A percentile compares a stretch with the other conserved stretches of the same genome.
phyloP scores from a whole-genome alignment of 139 green algal species.

The Tetradesmus obliquus region DNA sequence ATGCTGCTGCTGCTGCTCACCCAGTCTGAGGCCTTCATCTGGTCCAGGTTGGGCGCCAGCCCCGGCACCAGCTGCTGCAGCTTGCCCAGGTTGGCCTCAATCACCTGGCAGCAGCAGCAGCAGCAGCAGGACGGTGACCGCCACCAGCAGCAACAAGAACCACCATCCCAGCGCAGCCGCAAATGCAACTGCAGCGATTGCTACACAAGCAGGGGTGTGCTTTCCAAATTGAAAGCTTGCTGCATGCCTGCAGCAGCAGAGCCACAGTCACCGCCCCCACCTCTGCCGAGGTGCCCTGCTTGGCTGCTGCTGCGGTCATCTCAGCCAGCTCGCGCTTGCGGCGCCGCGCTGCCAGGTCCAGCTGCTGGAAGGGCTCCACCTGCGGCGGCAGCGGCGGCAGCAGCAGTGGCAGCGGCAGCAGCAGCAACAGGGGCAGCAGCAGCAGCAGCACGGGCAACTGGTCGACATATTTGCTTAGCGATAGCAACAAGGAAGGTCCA shows the following conservation, averaged over 20 bases:
- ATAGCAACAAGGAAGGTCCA: not conserved
- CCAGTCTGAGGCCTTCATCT: slow-evolving; percentile 59
- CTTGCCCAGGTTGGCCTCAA: not conserved
- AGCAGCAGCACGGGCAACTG: no score
- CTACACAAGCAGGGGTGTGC: not conserved
- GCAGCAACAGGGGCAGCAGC: not conserved
- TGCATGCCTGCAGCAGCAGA: no score
- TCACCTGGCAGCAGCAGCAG: not conserved
- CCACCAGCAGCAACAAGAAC: slow-evolving; percentile 13
- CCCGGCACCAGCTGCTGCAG: slow-evolving; percentile 45
- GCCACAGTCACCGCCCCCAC: not conserved
- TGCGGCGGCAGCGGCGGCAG: not conserved
- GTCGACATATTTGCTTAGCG: no score
- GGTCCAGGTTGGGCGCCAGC: slow-evolving; percentile 52
- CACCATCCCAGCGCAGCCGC: slow-evolving; percentile 29
- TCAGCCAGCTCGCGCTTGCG: slow-evolving; percentile 49
- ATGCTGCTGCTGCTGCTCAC: slow-evolving; percentile 23
- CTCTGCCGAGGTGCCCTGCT: not conserved
- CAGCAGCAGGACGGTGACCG: not conserved
- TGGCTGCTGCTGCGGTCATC: slow-evolving; percentile 46
- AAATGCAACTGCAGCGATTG: not conserved
- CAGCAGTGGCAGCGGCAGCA: not conserved
- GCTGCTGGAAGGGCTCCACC: slow-evolving; percentile 35
- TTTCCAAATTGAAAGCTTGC: no score
- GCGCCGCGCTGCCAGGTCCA: slow-evolving; percentile 49